Conservation (phyloP, 805 yeast genomes). For the Ogataea chonburiensis region DNA sequence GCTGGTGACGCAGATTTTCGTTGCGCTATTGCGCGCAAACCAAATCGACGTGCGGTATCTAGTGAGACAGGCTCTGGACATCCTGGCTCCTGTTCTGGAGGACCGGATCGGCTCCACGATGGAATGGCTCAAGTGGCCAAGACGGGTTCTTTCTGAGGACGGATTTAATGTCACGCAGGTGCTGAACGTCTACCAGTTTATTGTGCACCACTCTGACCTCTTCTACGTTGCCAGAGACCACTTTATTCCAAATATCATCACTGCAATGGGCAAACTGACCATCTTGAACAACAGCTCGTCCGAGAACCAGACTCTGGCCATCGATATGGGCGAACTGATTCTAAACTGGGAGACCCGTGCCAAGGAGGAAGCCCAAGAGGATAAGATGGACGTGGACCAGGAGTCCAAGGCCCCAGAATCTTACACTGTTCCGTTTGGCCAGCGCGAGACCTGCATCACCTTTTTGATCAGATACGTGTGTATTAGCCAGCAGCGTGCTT, state of each 20-base stretch:
- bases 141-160: constrained; percentile 87
- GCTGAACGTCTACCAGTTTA: constrained; percentile 80
- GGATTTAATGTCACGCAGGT: constrained; percentile 86
- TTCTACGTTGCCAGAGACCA: constrained; percentile 87
- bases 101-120: constrained; percentile 59
- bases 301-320: constrained; percentile 82
- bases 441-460: constrained; percentile 86
- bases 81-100: constrained; percentile 84
- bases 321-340: constrained; percentile 84
- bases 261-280: constrained; percentile 89
- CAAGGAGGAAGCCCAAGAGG: constrained; percentile 25
- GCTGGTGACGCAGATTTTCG: constrained; percentile 88
- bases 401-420: constrained; percentile 28
- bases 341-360: constrained; percentile 79
- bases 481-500: constrained; percentile 77
- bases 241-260: constrained; percentile 82
- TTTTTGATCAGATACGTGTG: constrained; percentile 86
- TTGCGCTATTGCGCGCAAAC: constrained; percentile 80
- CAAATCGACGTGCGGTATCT: constrained; percentile 80
- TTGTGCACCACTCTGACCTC: constrained; percentile 79
- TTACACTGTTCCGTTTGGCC: constrained; percentile 68
- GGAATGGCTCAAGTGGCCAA: constrained; percentile 91
- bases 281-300: constrained; percentile 71
- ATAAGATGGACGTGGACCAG: constrained; percentile 24
- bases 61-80: constrained; percentile 83